Percentiles rank a stretch among this genome's conserved stretches.
Conservation (phyloP, 371 early-diverging fungal genomes). For the Haplosporangium sp. region DNA sequence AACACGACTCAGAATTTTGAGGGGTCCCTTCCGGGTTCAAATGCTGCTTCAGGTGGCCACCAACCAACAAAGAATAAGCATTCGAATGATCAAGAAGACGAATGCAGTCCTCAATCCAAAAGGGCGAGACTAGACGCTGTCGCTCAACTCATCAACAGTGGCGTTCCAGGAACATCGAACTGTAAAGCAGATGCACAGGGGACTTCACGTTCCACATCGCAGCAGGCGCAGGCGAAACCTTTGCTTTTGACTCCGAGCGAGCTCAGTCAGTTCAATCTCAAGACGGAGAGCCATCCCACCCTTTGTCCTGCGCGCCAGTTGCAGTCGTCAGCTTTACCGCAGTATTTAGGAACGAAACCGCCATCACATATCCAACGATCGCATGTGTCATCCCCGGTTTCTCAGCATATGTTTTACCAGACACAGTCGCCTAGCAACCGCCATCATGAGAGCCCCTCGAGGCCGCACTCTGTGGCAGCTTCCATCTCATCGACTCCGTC, state of each 20-base stretch:
- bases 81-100: slow-evolving; percentile 1
- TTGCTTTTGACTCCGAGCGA: slow-evolving; percentile 10
- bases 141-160: slow-evolving; percentile 35
- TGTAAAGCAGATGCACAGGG: slow-evolving; percentile 2
- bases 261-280: slow-evolving; percentile 28
- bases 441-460: background rate
- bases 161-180: slow-evolving; percentile 5
- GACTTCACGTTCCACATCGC: no score
- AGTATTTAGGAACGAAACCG: background rate
- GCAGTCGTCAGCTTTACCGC: background rate
- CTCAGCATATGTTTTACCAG: background rate
- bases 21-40: no score
- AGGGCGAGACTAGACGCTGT: slow-evolving; percentile 37
- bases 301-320: background rate
- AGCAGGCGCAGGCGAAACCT: background rate
- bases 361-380: background rate
- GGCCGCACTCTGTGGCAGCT: slow-evolving; percentile 7
- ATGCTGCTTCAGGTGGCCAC: no score
- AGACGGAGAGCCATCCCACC: background rate
- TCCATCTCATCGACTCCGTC: slow-evolving; percentile 28
- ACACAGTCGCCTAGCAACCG: background rate
- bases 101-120: slow-evolving; percentile 22
- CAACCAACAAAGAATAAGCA: slow-evolving; percentile 12
- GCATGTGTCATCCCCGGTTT: background rate
- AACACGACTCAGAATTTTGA: background rate